A percentile compares a stretch with the other conserved stretches of the same genome.
These are phyloP conservation scores for Penicillium sp. DNA, from an alignment of 2,329 filamentous ascomycete species.

Conservation along the genomic window DNA sequence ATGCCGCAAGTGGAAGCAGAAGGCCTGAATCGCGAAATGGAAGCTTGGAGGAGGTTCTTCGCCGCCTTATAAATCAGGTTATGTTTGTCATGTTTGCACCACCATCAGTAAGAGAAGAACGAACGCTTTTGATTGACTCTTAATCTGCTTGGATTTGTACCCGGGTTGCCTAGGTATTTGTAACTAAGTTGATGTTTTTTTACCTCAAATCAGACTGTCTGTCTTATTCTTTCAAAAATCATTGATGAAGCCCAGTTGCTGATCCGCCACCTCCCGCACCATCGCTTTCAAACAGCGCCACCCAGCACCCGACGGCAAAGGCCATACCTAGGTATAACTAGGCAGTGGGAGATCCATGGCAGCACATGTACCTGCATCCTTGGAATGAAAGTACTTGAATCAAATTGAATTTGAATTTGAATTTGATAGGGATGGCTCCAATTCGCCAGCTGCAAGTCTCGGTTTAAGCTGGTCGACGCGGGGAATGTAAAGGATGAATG, in stretches of 20 bases:
- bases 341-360: no score
- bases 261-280: constrained; percentile 20
- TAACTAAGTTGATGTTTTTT: background rate
- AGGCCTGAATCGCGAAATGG: background rate
- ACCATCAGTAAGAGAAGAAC: no score
- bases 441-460: background rate
- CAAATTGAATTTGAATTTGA: no score
- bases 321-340: no score
- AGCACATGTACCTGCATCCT: no score
- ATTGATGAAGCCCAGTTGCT: constrained; percentile 15
- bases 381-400: background rate
- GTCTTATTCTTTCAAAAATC: background rate
- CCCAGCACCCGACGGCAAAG: no score
- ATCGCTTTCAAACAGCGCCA: constrained; percentile 21
- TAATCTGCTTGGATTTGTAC: no score
- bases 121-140: no score
- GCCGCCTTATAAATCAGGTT: constrained; percentile 13
- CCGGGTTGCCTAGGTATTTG: no score
- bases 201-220: background rate
- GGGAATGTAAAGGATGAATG: no score
- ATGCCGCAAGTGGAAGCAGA: background rate
- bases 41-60: background rate
- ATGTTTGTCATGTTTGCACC: constrained; percentile 2
- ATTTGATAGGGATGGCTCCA: background rate
- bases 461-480: background rate